These are phyloP conservation scores for Xylariaceae sp. DNA, from an alignment of 2,329 filamentous ascomycete species.

Conservation along the genomic window DNA sequence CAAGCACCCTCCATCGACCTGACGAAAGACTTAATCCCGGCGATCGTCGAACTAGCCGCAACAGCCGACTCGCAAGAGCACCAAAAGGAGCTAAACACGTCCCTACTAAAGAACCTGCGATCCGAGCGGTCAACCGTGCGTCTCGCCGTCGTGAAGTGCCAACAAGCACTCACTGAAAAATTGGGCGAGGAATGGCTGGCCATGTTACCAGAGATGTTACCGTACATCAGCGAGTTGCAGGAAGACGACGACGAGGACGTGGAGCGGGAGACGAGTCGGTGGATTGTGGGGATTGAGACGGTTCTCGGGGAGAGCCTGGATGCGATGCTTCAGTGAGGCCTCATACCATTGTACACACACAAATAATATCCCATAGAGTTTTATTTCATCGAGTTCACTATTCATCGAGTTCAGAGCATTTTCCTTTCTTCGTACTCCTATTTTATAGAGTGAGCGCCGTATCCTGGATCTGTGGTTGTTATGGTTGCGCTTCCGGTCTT, in stretches of 20 bases:
- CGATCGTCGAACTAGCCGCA: conserved; percentile 72
- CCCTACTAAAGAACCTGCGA: conserved; percentile 72
- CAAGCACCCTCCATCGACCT: conserved; percentile 42
- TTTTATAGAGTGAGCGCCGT: no score
- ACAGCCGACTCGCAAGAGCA: conserved; percentile 82
- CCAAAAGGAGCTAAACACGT: conserved; percentile 79
- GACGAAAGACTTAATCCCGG: conserved; percentile 57
- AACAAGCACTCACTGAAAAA: conserved; percentile 72
- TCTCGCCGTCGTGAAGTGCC: conserved; percentile 73
- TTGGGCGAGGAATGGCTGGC: conserved; percentile 92
- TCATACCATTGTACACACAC: neutral
- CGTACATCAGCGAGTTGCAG: conserved; percentile 89
- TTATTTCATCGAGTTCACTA: neutral
- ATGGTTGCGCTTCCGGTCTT: no score
- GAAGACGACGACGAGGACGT: conserved; percentile 95
- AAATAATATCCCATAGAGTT: neutral
- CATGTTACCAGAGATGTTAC: conserved; percentile 89
- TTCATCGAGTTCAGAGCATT: no score
- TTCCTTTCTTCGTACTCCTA: no score
- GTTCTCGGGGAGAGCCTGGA: conserved; percentile 87
- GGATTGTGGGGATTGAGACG: conserved; percentile 86
- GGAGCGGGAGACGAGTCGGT: conserved; percentile 80
- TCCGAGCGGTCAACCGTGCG: conserved; percentile 66
- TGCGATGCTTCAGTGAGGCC: conserved; percentile 73
- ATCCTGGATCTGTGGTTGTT: no score